Evolutionary conservation across 2,329 filamentous ascomycete species (phyloP).

Genomic region (Ophiostoma sp.): DNA sequence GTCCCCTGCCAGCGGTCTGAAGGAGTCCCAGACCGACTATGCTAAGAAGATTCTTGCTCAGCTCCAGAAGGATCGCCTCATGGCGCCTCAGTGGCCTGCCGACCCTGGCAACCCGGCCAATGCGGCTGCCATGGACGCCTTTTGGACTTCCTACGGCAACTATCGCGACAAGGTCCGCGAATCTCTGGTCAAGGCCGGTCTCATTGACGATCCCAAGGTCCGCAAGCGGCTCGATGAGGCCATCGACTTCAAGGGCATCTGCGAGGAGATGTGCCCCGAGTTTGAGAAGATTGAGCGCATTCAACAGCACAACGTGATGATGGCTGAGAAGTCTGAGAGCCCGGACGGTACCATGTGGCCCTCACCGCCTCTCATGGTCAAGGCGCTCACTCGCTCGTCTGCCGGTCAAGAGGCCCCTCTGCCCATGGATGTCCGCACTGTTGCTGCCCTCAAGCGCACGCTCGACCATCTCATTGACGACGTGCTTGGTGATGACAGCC

Average conservation of each 20-base stretch:
- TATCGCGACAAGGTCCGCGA: constrained; percentile 59
- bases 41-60: constrained; percentile 54
- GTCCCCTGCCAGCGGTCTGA: background rate
- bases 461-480: constrained; percentile 64
- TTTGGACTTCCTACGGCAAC: constrained; percentile 56
- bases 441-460: constrained; percentile 57
- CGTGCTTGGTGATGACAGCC: constrained; percentile 54
- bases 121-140: constrained; percentile 53
- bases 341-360: constrained; percentile 47
- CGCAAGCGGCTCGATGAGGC: constrained; percentile 63
- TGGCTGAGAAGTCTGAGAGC: constrained; percentile 53
- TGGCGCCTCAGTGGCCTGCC: constrained; percentile 55
- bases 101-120: constrained; percentile 55
- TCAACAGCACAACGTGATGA: constrained; percentile 59
- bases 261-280: constrained; percentile 69
- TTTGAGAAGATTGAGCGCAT: constrained; percentile 66
- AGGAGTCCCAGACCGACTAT: constrained; percentile 35
- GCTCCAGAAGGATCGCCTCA: constrained; percentile 56
- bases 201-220: constrained; percentile 66
- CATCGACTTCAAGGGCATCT: constrained; percentile 67
- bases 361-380: constrained; percentile 60
- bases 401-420: constrained; percentile 67
- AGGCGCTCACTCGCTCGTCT: constrained; percentile 66
- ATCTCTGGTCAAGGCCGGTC: constrained; percentile 58
- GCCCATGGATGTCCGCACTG: constrained; percentile 67